phyloP scores from a whole-genome alignment of 768 basidiomycete genomes.

The Sutorius australiensis region DNA sequence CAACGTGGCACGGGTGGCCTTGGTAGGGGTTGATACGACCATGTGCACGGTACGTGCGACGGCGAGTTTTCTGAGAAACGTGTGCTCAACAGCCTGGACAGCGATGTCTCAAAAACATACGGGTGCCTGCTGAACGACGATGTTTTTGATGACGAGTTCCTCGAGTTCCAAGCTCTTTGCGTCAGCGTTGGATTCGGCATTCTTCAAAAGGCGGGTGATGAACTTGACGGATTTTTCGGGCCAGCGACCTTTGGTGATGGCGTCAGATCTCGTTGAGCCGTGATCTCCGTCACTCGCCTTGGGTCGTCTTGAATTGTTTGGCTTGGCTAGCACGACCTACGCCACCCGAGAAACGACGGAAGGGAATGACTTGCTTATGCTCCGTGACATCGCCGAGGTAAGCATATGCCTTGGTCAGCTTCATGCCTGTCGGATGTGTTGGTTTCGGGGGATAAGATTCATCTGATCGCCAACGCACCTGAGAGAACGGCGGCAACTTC shows the following conservation, averaged over 20 bases:
- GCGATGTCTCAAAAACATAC: conserved; percentile 44
- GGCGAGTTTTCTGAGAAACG: conserved; percentile 83
- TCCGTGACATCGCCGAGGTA: conserved; percentile 94
- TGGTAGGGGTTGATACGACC: conserved; percentile 99
- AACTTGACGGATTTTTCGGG: conserved; percentile 98
- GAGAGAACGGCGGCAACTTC: conserved; percentile 94
- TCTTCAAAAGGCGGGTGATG: conserved; percentile 92
- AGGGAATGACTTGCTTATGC: conserved; percentile 96
- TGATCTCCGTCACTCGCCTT: conserved; percentile 57
- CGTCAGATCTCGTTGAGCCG: background rate
- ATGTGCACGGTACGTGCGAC: conserved; percentile 97
- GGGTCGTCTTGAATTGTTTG: conserved; percentile 94
- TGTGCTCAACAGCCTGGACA: conserved; percentile 2
- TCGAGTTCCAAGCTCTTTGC: conserved; percentile 94
- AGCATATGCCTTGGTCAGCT: conserved; percentile 89
- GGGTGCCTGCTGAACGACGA: conserved; percentile 97
- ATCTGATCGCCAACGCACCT: conserved; percentile 48
- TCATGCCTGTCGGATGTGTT: conserved; percentile 59
- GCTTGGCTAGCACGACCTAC: conserved; percentile 94
- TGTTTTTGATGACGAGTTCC: conserved; percentile 92
- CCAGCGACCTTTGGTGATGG: conserved; percentile 79
- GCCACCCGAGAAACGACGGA: conserved; percentile 92
- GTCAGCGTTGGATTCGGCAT: conserved; percentile 98
- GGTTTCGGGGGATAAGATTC: background rate
- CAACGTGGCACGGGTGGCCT: conserved; percentile 95